Base-by-base conservation (phyloP, 306 rosid genomes). In the Dalbergia cochinchinensis region DNA sequence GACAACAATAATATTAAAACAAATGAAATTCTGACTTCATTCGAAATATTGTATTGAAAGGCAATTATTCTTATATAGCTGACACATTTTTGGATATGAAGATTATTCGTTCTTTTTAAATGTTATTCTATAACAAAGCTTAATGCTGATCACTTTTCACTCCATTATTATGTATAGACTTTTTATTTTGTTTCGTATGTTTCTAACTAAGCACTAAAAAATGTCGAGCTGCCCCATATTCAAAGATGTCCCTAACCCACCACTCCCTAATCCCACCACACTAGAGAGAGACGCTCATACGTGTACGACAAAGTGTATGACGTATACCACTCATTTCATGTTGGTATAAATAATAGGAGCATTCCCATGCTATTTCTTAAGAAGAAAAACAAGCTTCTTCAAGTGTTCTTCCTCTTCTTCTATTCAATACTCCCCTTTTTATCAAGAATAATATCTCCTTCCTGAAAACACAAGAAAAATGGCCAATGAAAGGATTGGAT, bases 371-470 rank as follows among this genome's bases (percentile, higher is more conserved):
- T 61, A 42, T 57, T 74, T 58, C 82, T 81, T 84, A 75, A 83
- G 88, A 83, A 85, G 90, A 81, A 81, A 85, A 88, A 86, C 87
- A 83, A 47, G 5, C 14, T 78, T 82, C 55, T 74, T 73, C 71
- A 18, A 50, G 84, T 76, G 87, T 86, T 88, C 83, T 80, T 83
- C 85, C 77, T 73, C 88, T 65, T 16, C 47, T 16, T 50, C 70
- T 74, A 45, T 81, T 2, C 55, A 15, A 53, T 61, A n/a, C 79
- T 61, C 45, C 61, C 39, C 51, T 19, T 67, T 50, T 72, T 13
- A 26, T 26, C 31, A 26, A 26, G 31, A 26, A 26, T 26, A 26
- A 26, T 26, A 16, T 31, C 31, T 47, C 16, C 41, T 41, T 22
- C 33, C 74, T 41, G 31, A 64, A 50, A 66, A 5, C 6, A 64